Conservation (phyloP, 768 basidiomycete genomes). For the Tricholoma furcatifolium region DNA sequence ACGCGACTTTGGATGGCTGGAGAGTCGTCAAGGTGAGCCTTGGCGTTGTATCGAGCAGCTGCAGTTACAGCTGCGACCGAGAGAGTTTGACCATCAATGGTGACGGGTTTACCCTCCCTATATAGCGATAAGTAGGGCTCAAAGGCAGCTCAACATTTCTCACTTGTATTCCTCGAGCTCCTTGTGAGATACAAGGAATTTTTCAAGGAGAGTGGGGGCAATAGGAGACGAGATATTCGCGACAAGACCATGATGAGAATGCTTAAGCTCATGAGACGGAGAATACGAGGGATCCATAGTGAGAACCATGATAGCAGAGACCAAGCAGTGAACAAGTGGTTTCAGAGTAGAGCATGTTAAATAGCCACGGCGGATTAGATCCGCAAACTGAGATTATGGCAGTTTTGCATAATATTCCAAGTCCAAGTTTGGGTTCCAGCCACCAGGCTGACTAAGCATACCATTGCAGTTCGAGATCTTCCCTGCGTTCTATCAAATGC, state of each 20-base stretch:
- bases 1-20: slow-evolving; percentile 43
- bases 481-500: slow-evolving; percentile 7
- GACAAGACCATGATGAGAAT: background rate
- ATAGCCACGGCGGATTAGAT: slow-evolving; percentile 14
- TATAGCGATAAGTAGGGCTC: background rate
- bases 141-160: slow-evolving; percentile 11
- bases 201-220: slow-evolving; percentile 23
- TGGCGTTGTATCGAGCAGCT: slow-evolving; percentile 43
- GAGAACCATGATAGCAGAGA: slow-evolving; percentile 17
- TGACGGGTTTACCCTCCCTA: slow-evolving; percentile 48
- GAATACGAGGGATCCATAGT: slow-evolving; percentile 25
- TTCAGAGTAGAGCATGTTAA: slow-evolving; percentile 13
- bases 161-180: slow-evolving; percentile 61
- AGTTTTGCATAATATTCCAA: background rate
- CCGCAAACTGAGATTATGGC: background rate
- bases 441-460: slow-evolving; percentile 4
- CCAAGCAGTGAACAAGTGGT: background rate
- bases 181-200: slow-evolving; percentile 45
- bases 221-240: background rate
- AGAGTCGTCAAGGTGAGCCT: slow-evolving; percentile 29
- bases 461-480: background rate
- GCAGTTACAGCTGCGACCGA: slow-evolving; percentile 59
- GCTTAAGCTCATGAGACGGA: slow-evolving; percentile 3
- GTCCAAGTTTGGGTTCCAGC: background rate
- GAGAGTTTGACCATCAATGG: slow-evolving; percentile 54